These are phyloP conservation scores for Aspergillus vadensis DNA, from an alignment of 2,329 filamentous ascomycete genomes.

Conservation along the genomic window DNA sequence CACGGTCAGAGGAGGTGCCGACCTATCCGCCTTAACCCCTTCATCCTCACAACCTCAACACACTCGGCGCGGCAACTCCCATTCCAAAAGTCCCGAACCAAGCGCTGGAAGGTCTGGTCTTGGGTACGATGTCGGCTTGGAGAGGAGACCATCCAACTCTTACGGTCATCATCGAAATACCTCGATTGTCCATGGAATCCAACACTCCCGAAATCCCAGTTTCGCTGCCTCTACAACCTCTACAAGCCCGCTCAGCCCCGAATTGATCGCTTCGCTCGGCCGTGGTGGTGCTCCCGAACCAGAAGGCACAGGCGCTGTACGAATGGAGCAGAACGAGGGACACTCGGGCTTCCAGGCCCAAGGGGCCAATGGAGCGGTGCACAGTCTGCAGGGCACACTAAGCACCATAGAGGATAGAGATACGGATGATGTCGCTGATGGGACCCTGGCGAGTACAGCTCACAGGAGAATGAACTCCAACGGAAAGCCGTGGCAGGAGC, in stretches of 20 bases:
- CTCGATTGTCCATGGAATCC: slow-evolving; percentile 92
- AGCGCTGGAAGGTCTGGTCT: slow-evolving; percentile 35
- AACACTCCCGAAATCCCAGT: slow-evolving; percentile 88
- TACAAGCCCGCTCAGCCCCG: slow-evolving; percentile 81
- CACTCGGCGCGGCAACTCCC: slow-evolving; percentile 42
- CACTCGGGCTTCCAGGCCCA: slow-evolving; percentile 31
- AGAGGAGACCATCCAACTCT: slow-evolving; percentile 49
- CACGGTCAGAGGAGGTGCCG: slow-evolving; percentile 45
- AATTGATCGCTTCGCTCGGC: slow-evolving; percentile 74
- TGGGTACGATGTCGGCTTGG: slow-evolving; percentile 42
- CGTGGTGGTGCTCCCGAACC: slow-evolving; percentile 55
- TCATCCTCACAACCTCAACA: slow-evolving; percentile 40
- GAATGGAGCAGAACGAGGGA: slow-evolving; percentile 38
- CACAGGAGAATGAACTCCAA: slow-evolving; percentile 58
- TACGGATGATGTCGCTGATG: slow-evolving; percentile 28
- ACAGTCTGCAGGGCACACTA: slow-evolving; percentile 32
- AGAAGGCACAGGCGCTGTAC: slow-evolving; percentile 41
- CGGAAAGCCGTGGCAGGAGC: slow-evolving; percentile 68
- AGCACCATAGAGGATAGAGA: slow-evolving; percentile 45
- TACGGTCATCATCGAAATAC: slow-evolving; percentile 95
- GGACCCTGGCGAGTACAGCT: slow-evolving; percentile 27
- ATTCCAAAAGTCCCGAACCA: slow-evolving; percentile 47
- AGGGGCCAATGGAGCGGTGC: slow-evolving; percentile 45
- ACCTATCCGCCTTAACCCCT: slow-evolving; percentile 37
- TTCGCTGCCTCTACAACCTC: slow-evolving; percentile 65